These are phyloP conservation scores for Tylopilus plumbeoviolaceoides DNA, from an alignment of 768 basidiomycete species.

Conservation along the genomic window DNA sequence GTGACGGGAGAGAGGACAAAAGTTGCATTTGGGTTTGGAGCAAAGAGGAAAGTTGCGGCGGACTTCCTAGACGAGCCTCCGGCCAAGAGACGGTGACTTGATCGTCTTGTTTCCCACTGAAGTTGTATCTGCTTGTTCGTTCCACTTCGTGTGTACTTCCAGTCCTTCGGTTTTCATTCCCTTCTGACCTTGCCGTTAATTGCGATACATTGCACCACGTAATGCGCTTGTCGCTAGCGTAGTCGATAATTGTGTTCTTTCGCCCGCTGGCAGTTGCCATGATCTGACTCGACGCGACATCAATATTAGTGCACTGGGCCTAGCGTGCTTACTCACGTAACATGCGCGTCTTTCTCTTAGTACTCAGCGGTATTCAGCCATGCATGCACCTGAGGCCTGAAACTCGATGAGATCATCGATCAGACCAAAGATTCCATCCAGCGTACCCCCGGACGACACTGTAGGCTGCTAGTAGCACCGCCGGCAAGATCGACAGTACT, in stretches of 20 bases:
- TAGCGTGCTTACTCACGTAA: no score
- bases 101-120: not conserved
- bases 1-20: constrained; percentile 64
- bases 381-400: no score
- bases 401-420: no score
- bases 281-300: no score
- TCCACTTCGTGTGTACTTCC: not conserved
- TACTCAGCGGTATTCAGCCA: no score
- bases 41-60: constrained; percentile 76
- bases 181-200: not conserved
- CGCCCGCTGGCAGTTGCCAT: no score
- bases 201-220: not conserved
- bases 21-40: constrained; percentile 72
- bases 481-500: no score
- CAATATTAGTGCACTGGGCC: no score
- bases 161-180: not conserved
- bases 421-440: no score
- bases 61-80: constrained; percentile 66
- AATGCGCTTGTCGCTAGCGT: not conserved
- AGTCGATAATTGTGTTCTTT: not conserved
- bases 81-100: constrained; percentile 45
- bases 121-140: not conserved
- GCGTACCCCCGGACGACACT: no score
- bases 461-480: no score
- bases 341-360: no score